Percentiles rank a stretch among this genome's conserved stretches.
Evolutionary conservation across 352 stramenopile species (phyloP).

Genomic region (Phytophthora nicotianae): DNA sequence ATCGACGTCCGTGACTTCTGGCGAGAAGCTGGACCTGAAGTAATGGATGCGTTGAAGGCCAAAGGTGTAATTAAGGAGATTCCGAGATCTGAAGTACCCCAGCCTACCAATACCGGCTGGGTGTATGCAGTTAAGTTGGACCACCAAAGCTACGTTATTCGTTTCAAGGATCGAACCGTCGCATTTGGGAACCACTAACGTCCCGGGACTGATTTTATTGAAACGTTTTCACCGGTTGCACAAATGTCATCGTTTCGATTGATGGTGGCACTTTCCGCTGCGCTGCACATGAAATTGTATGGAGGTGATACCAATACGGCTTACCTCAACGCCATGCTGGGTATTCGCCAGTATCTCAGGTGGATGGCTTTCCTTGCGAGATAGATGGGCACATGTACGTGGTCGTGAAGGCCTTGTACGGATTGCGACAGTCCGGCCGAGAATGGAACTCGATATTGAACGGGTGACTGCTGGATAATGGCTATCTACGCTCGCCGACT

Average conservation of each 20-base stretch:
- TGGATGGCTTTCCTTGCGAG: background rate
- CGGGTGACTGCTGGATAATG: background rate
- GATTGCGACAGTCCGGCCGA: background rate
- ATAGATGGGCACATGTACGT: background rate
- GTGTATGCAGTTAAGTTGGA: background rate
- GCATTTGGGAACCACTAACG: background rate
- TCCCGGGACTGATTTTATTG: background rate
- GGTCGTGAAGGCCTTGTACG: background rate
- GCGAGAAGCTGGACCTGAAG: background rate
- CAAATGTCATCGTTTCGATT: background rate
- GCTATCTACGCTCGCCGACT: background rate
- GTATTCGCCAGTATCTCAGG: background rate
- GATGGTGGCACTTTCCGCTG: background rate
- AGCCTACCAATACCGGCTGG: background rate
- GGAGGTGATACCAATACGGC: background rate
- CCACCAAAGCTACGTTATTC: background rate
- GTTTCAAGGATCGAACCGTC: background rate
- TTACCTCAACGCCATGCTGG: background rate
- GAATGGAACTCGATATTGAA: background rate
- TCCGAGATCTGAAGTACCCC: background rate
- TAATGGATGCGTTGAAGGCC: background rate
- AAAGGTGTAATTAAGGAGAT: background rate
- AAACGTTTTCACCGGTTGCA: background rate
- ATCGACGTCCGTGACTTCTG: background rate
- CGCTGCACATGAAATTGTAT: background rate